Conservation (phyloP, 2,329 filamentous ascomycete species). For the Pleomassaria siparia region DNA sequence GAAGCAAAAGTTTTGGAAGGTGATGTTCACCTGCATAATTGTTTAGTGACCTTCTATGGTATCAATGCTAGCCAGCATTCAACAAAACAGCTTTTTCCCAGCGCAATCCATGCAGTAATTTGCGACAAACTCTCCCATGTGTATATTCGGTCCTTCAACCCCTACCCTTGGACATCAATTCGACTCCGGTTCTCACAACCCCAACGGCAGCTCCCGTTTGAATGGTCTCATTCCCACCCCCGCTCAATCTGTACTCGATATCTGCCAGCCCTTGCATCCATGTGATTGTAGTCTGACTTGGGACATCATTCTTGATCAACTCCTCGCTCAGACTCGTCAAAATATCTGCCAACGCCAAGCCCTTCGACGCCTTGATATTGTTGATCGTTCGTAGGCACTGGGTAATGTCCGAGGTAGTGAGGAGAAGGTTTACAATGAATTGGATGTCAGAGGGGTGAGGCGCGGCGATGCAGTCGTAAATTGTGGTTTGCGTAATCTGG, state of each 20-base stretch:
- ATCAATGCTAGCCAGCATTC: too few species aligned
- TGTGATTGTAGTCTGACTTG: conserved; percentile 79
- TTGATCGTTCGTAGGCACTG: conserved; percentile 87
- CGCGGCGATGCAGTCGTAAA: conserved; percentile 96
- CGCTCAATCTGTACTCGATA: conserved; percentile 87
- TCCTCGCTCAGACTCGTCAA: conserved; percentile 84
- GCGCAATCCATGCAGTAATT: too few species aligned
- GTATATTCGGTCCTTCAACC: conserved; percentile 2
- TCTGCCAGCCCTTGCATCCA: conserved; percentile 92
- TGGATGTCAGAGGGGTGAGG: conserved; percentile 87
- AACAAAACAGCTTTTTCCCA: too few species aligned
- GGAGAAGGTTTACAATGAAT: conserved; percentile 79
- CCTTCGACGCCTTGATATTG: conserved; percentile 79
- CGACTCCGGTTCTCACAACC: conserved; percentile 81
- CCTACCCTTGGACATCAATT: conserved; percentile 55
- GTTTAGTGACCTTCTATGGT: too few species aligned
- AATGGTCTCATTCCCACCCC: conserved; percentile 81
- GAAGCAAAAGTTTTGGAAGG: too few species aligned
- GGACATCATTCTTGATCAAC: conserved; percentile 78
- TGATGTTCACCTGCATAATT: too few species aligned
- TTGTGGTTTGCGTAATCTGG: conserved; percentile 84
- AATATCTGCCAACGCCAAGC: conserved; percentile 90
- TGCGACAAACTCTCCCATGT: too few species aligned
- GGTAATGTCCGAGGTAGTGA: conserved; percentile 83
- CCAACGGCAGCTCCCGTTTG: conserved; percentile 94